These are phyloP conservation scores for Chaetomiaceae sp. DNA, from an alignment of 2,329 filamentous ascomycete genomes.

Conservation along the genomic window DNA sequence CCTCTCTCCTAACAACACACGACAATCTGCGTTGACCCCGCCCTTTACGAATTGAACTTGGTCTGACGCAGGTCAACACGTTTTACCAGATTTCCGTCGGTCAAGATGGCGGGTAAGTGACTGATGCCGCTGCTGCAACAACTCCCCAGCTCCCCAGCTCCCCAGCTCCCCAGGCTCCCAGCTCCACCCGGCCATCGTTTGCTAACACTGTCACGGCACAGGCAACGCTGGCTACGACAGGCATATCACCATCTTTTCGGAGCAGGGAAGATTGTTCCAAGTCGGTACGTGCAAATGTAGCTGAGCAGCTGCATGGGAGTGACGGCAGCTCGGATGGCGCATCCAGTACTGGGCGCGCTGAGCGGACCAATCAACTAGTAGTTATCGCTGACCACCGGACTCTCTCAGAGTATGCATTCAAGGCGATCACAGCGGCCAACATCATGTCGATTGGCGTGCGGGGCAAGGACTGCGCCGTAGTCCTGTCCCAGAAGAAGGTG, in stretches of 20 bases:
- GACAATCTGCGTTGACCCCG: neutral
- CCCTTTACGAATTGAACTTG: neutral
- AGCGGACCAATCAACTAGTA: no score
- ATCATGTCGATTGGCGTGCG: constrained; percentile 96
- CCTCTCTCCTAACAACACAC: constrained; percentile 4
- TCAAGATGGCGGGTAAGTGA: constrained; percentile 26
- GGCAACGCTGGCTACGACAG: constrained; percentile 62
- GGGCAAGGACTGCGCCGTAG: constrained; percentile 94
- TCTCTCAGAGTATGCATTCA: constrained; percentile 94
- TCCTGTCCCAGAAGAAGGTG: constrained; percentile 98
- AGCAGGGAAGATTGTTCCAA: constrained; percentile 98
- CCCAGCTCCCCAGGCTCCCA: no score
- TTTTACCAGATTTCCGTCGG: constrained; percentile 2
- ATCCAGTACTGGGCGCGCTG: no score
- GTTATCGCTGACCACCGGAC: constrained; percentile 11
- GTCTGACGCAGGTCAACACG: constrained; percentile 1
- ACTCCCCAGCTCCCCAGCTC: constrained; percentile 18
- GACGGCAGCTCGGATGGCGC: no score
- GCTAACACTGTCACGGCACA: constrained; percentile 12
- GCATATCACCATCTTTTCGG: constrained; percentile 99
- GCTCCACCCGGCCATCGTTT: constrained; percentile 18
- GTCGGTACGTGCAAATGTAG: constrained; percentile 65
- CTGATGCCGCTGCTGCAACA: constrained; percentile 6
- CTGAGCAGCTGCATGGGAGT: neutral
- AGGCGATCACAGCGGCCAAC: constrained; percentile 97